These are phyloP conservation scores for Chalciporus sphaerocephalus DNA, from an alignment of 768 basidiomycete species.

Conservation along the genomic window DNA sequence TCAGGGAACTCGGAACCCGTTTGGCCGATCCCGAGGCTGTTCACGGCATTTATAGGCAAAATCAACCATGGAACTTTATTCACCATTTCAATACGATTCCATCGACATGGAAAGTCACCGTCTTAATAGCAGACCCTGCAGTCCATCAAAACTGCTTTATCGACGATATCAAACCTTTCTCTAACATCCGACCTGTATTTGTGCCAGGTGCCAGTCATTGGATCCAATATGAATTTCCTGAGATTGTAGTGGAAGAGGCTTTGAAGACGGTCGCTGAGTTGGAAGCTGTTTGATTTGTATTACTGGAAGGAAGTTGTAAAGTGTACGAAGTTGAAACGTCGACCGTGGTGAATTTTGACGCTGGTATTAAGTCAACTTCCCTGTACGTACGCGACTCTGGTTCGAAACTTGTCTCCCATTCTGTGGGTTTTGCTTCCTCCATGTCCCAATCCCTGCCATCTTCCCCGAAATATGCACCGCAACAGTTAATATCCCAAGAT, in stretches of 20 bases:
- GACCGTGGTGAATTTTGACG: too few species aligned
- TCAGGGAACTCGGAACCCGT: constrained; percentile 5
- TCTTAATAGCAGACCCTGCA: constrained; percentile 11
- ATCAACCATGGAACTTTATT: constrained; percentile 16
- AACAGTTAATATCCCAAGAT: constrained; percentile 8
- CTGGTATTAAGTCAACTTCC: too few species aligned
- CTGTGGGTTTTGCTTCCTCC: background rate
- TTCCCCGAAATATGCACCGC: constrained; percentile 19
- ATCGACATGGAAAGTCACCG: constrained; percentile 1
- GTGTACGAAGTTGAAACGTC: too few species aligned
- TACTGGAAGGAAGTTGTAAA: too few species aligned
- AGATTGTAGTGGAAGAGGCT: constrained; percentile 10
- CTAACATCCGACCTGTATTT: constrained; percentile 7
- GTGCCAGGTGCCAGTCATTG: constrained; percentile 14
- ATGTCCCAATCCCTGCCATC: constrained; percentile 20
- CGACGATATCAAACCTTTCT: constrained; percentile 4
- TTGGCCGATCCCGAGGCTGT: constrained; percentile 4
- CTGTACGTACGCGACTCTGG: too few species aligned
- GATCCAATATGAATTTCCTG: constrained; percentile 19
- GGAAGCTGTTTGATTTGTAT: constrained; percentile 1
- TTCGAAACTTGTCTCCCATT: too few species aligned
- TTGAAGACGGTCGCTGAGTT: constrained; percentile 1
- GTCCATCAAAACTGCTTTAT: constrained; percentile 6
- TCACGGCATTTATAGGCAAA: constrained; percentile 8
- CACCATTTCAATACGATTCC: constrained; percentile 6